Evolutionary conservation across 305 asterid genomes (phyloP), one percentile per base, ranked within the genome.

Genomic region (Solanum aculeatissimum): DNA sequence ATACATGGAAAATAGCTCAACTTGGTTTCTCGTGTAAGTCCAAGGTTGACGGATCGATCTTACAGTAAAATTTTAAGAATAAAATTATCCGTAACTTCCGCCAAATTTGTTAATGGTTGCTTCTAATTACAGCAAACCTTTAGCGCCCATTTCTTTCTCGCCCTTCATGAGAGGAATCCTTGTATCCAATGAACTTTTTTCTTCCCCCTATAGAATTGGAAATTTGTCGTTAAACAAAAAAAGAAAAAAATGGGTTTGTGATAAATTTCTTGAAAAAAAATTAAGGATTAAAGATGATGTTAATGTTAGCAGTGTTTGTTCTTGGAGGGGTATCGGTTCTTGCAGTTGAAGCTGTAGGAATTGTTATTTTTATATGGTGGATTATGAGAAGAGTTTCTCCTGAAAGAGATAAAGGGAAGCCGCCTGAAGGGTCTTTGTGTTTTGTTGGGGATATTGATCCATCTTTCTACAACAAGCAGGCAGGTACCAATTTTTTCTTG

Each of bases 381-480:
- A 81, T 96, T 51, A 92, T 86, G 63, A 88, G 89, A 65, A 93
- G 87, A 84, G 82, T 86, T 29, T 92, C 84, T 32, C 57, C 80
- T 38, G 87, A 86, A 75, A 91, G 86, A 78, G 79, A 14, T 54
- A 86, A 85, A 86, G 83, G 70, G 29, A 86, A 86, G 58, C 69
- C 85, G 19, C 81, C 84, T 85, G 58, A 23, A 86, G 12, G 60
- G 23, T 78, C 63, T 1, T 19, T n/a, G 19, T 54, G 88, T 85
- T 83, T 79, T 19, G 83, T 85, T 42, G 88, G 49, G 54, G 92
- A 92, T 68, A 89, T 87, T 84, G 91, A 89, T 87, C 89, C 93
- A 23, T 88, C 91, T 62, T 85, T 88, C 80, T 45, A 82, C 89
- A 90, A 90, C 40, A 95, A 94, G 92, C 92, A 95, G 99, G 99